These are phyloP conservation scores for Ocimum tenuiflorum DNA, from an alignment of 257 asterid species.

Conservation along the genomic window DNA sequence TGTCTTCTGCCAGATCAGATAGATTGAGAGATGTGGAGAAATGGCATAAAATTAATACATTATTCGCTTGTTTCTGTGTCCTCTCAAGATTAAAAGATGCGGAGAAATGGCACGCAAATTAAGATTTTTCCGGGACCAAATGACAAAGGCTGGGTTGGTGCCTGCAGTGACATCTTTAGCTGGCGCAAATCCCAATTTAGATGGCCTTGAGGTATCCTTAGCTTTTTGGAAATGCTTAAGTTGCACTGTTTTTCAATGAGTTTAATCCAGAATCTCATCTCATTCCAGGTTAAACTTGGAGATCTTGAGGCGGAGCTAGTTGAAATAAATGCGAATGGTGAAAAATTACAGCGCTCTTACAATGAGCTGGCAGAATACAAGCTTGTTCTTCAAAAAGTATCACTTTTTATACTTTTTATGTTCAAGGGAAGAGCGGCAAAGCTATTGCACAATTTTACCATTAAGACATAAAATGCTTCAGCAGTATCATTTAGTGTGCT, in stretches of 20 bases:
- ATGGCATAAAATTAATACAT: conserved; percentile 7
- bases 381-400: conserved; percentile 74
- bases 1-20: conserved; percentile 13
- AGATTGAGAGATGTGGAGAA: not conserved
- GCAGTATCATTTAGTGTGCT: not conserved
- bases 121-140: conserved; percentile 85
- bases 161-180: conserved; percentile 38
- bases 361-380: conserved; percentile 79
- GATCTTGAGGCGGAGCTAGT: conserved; percentile 78
- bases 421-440: not conserved
- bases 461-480: not conserved
- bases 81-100: conserved; percentile 71
- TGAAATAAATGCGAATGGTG: conserved; percentile 76
- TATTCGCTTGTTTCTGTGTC: conserved; percentile 11
- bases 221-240: not conserved
- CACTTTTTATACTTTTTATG: not conserved
- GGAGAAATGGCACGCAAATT: conserved; percentile 99
- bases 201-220: conserved; percentile 75
- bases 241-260: conserved; percentile 2
- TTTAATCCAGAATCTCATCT: conserved; percentile 12
- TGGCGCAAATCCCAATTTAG: conserved; percentile 48
- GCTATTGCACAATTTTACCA: not conserved
- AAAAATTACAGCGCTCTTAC: conserved; percentile 69
- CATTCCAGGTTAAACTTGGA: conserved; percentile 44
- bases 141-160: conserved; percentile 72